These are phyloP conservation scores for Halenospora varia DNA, from an alignment of 495 filamentous ascomycete genomes.

Conservation along the genomic window DNA sequence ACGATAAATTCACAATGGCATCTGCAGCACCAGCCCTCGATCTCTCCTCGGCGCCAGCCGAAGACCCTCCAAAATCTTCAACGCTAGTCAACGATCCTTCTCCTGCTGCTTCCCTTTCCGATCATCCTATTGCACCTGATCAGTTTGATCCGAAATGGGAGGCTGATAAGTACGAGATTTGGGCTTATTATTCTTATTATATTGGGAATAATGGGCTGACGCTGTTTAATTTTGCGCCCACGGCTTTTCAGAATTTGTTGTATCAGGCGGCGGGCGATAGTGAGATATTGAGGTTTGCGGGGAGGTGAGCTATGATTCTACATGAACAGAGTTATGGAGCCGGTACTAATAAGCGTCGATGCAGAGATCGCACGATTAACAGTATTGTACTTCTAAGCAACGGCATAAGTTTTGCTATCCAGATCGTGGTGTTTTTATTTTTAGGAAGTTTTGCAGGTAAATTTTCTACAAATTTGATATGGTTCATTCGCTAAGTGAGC, in stretches of 20 bases:
- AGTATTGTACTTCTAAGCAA: constrained; percentile 59
- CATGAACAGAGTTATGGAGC: neutral
- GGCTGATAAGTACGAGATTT: constrained; percentile 56
- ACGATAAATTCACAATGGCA: neutral
- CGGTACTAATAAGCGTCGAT: constrained; percentile 3
- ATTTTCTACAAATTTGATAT: neutral
- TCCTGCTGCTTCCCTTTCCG: neutral
- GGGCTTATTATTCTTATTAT: constrained; percentile 66
- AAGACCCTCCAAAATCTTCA: constrained; percentile 1
- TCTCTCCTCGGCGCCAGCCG: neutral
- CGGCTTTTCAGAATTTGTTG: constrained; percentile 60
- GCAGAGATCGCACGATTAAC: constrained; percentile 44
- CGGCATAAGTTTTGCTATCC: constrained; percentile 61
- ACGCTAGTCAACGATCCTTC: neutral
- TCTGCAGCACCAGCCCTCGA: neutral
- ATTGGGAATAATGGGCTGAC: constrained; percentile 64
- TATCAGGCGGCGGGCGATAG: constrained; percentile 50
- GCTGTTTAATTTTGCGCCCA: constrained; percentile 67
- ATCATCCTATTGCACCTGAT: constrained; percentile 16
- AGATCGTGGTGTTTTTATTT: constrained; percentile 54
- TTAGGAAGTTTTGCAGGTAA: constrained; percentile 53
- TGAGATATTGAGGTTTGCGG: constrained; percentile 46
- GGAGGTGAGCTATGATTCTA: constrained; percentile 19
- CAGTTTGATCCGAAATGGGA: constrained; percentile 44
- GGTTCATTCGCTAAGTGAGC: neutral